Evolutionary conservation across 805 yeast genomes (phyloP).

Genomic region (Metschnikowia kofuensis): DNA sequence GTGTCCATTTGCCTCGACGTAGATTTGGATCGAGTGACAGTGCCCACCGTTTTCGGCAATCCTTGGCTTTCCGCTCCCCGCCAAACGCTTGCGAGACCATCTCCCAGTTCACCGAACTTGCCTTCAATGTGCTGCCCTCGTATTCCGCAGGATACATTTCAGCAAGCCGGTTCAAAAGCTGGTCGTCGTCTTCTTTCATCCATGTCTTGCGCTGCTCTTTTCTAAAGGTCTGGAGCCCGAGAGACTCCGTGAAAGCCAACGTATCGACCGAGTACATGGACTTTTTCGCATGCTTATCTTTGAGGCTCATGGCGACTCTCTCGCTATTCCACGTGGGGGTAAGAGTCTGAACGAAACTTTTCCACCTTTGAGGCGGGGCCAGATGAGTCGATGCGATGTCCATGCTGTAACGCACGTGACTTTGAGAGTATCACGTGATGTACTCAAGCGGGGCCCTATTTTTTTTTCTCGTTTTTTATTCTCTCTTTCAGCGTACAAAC

Average conservation of each 20-base stretch:
- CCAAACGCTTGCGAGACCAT: constrained; percentile 44
- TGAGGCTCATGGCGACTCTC: constrained; percentile 4
- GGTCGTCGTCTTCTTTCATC: constrained; percentile 71
- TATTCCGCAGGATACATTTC: constrained; percentile 27
- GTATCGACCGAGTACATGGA: constrained; percentile 39
- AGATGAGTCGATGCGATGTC: background rate
- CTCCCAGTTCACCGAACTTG: constrained; percentile 61
- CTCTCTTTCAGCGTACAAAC: no score
- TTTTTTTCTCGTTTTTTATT: background rate
- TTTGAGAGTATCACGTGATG: background rate
- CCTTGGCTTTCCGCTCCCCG: constrained; percentile 61
- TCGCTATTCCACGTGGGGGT: background rate
- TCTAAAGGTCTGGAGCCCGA: constrained; percentile 73
- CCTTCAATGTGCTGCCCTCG: constrained; percentile 22
- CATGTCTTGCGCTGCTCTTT: constrained; percentile 64
- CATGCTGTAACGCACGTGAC: background rate
- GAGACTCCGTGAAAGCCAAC: constrained; percentile 60
- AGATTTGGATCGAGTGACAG: constrained; percentile 81
- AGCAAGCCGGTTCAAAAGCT: constrained; percentile 42
- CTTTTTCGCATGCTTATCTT: constrained; percentile 7
- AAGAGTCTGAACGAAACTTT: background rate
- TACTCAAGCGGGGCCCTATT: background rate
- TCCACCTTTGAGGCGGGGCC: background rate
- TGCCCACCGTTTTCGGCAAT: constrained; percentile 85
- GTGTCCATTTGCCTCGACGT: constrained; percentile 84